Conservation (phyloP, 805 yeast genomes). For the Saccharomycopsis olivae region DNA sequence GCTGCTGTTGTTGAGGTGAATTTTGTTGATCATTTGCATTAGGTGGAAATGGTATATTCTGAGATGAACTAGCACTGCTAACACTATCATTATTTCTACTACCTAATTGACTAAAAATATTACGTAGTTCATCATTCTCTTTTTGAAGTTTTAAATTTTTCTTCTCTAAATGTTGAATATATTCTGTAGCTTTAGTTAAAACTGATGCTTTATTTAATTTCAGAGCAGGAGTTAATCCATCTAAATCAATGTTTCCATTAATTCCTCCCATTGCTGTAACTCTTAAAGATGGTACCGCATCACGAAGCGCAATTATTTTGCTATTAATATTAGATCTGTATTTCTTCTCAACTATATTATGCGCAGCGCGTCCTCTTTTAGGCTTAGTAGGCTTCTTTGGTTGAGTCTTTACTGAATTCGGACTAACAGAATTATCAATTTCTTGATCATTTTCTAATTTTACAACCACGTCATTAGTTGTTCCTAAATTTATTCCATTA, state of each 20-base stretch:
- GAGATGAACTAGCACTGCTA: background rate
- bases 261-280: conserved; percentile 42
- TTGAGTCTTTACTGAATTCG: background rate
- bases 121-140: conserved; percentile 40
- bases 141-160: conserved; percentile 40
- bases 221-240: conserved; percentile 66
- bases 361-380: conserved; percentile 47
- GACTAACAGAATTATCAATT: background rate
- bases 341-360: conserved; percentile 73
- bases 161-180: conserved; percentile 59
- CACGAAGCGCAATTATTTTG: conserved; percentile 56
- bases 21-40: no score
- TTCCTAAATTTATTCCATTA: background rate
- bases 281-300: conserved; percentile 69
- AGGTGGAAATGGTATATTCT: background rate
- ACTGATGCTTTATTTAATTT: conserved; percentile 74
- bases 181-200: conserved; percentile 68
- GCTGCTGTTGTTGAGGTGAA: background rate
- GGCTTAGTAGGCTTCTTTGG: conserved; percentile 26
- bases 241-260: conserved; percentile 39
- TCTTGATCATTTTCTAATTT: background rate
- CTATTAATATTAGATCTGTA: conserved; percentile 70
- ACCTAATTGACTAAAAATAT: conserved; percentile 4
- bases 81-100: background rate
- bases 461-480: no score